Percentiles rank a stretch among this genome's conserved stretches.
Conservation (phyloP, 805 yeast species). For the Myxozyma lipomycoides region DNA sequence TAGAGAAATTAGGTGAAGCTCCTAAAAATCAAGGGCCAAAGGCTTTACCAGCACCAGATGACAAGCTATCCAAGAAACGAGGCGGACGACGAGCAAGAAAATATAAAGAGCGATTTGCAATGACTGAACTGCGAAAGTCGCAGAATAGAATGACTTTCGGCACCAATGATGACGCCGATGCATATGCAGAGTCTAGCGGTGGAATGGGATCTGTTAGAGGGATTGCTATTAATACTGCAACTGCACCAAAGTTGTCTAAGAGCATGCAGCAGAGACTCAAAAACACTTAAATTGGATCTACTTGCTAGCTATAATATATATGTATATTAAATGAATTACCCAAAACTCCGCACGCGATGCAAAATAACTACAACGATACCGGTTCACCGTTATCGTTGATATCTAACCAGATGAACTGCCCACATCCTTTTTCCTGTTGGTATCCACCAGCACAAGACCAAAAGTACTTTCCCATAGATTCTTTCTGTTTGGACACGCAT, state of each 20-base stretch:
- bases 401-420: slow-evolving; percentile 16
- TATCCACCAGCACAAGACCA: slow-evolving; percentile 29
- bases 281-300: background rate
- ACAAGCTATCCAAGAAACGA: slow-evolving; percentile 71
- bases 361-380: background rate
- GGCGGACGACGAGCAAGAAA: slow-evolving; percentile 82
- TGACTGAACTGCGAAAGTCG: slow-evolving; percentile 76
- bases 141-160: slow-evolving; percentile 86
- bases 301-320: no score
- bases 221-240: slow-evolving; percentile 42
- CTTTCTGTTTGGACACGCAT: slow-evolving; percentile 19
- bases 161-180: slow-evolving; percentile 51
- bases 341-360: no score
- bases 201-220: slow-evolving; percentile 32
- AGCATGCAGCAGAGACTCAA: slow-evolving; percentile 44
- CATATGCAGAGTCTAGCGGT: slow-evolving; percentile 57
- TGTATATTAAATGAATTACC: no score
- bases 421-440: slow-evolving; percentile 26
- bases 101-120: slow-evolving; percentile 71
- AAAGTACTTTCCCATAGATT: slow-evolving; percentile 22
- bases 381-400: slow-evolving; percentile 22
- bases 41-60: slow-evolving; percentile 73
- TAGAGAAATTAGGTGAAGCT: slow-evolving; percentile 71
- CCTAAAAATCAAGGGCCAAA: slow-evolving; percentile 61
- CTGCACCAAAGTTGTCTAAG: slow-evolving; percentile 59